phyloP scores from a whole-genome alignment of 2,329 filamentous ascomycete species.

The Periconia sp. region DNA sequence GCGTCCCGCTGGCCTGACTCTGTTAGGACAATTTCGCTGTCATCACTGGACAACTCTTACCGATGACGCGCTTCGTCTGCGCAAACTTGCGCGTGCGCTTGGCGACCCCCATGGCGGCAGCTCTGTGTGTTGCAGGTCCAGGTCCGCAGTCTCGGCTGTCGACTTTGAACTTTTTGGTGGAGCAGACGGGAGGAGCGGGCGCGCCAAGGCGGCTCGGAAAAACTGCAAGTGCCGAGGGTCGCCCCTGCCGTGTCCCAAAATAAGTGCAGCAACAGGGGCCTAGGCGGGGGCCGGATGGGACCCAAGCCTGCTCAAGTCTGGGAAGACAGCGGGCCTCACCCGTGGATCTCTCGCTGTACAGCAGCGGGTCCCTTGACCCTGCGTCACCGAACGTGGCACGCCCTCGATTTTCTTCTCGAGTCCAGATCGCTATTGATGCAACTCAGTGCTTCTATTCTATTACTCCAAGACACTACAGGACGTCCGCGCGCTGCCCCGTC shows the following conservation, averaged over 20 bases:
- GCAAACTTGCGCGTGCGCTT: conserved; percentile 95
- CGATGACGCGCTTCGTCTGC: conserved; percentile 79
- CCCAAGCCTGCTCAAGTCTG: too few species aligned
- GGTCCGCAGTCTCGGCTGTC: conserved; percentile 3
- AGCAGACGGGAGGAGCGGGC: conserved; percentile 8
- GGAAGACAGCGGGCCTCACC: too few species aligned
- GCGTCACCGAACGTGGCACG: conserved; percentile 6
- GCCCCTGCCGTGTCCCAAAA: background rate
- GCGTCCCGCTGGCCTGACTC: conserved; percentile 68
- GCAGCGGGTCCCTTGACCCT: background rate
- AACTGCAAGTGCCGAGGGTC: background rate
- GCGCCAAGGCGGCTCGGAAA: too few species aligned
- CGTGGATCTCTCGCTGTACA: too few species aligned
- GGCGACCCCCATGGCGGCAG: conserved; percentile 75
- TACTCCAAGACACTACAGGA: background rate
- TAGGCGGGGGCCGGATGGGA: too few species aligned
- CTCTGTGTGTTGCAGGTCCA: conserved; percentile 15
- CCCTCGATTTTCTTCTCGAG: background rate
- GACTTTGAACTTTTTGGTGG: conserved; percentile 24
- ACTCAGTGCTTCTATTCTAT: background rate
- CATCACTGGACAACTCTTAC: conserved; percentile 43
- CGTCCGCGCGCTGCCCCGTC: conserved; percentile 13
- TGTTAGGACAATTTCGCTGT: conserved; percentile 8
- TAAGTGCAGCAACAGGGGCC: too few species aligned
- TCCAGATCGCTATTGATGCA: conserved; percentile 1